These are phyloP conservation scores for Chimonanthus salicifolius DNA, from an alignment of 164 flowering plant species.

Conservation along the genomic window DNA sequence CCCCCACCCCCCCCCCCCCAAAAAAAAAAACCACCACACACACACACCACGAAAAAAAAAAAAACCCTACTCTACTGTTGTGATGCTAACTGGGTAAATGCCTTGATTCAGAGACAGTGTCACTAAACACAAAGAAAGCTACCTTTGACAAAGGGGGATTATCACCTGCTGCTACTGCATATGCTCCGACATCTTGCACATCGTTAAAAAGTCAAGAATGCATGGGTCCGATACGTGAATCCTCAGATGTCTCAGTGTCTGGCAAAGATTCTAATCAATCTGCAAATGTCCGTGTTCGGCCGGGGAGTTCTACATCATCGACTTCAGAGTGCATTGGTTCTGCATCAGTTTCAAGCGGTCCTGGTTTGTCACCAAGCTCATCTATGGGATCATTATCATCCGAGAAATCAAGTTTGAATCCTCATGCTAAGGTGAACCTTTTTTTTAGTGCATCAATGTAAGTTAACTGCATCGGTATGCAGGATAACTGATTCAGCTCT, in stretches of 20 bases:
- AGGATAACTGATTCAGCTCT: neutral
- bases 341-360: constrained; percentile 41
- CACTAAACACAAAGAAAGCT: constrained; percentile 25
- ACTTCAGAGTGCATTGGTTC: constrained; percentile 50
- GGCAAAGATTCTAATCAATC: constrained; percentile 35
- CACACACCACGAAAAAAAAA: too few species aligned
- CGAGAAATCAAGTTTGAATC: constrained; percentile 88
- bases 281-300: constrained; percentile 37
- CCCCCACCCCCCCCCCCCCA: too few species aligned
- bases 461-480: neutral
- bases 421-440: constrained; percentile 78
- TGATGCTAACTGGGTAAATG: constrained; percentile 6
- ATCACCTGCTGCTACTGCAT: constrained; percentile 34
- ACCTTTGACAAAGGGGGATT: constrained; percentile 33
- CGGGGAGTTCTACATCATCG: constrained; percentile 65
- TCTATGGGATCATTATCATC: constrained; percentile 86
- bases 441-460: neutral
- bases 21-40: too few species aligned
- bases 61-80: neutral
- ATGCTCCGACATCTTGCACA: constrained; percentile 30
- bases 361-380: constrained; percentile 81
- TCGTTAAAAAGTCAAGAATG: constrained; percentile 30
- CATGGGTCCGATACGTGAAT: constrained; percentile 24
- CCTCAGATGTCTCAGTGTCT: constrained; percentile 28
- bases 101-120: constrained; percentile 28